A percentile compares a stretch with the other conserved stretches of the same genome.
phyloP scores from a whole-genome alignment of 2,329 filamentous ascomycete species.

The Monilinia polystroma region DNA sequence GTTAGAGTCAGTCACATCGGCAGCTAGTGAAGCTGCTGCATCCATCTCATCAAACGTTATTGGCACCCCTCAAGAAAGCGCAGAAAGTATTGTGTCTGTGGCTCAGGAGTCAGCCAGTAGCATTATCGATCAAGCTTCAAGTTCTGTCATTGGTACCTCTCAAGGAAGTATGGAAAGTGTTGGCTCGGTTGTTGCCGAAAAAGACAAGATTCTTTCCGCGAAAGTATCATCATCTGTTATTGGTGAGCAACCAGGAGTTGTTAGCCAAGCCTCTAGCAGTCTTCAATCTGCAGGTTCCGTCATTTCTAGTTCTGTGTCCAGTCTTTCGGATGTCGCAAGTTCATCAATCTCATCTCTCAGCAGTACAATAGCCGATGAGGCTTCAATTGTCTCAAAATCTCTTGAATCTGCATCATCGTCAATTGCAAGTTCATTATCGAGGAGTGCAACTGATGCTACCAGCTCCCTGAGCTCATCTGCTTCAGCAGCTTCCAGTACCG shows the following conservation, averaged over 20 bases:
- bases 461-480: conserved; percentile 34
- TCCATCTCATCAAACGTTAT: conserved; percentile 33
- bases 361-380: conserved; percentile 26
- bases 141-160: conserved; percentile 33
- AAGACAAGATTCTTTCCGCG: conserved; percentile 32
- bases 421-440: conserved; percentile 40
- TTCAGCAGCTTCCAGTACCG: conserved; percentile 34
- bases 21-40: conserved; percentile 29
- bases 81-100: conserved; percentile 41
- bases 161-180: conserved; percentile 37
- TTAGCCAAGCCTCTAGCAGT: conserved; percentile 37
- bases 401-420: conserved; percentile 38
- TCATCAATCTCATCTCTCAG: conserved; percentile 32
- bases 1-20: conserved; percentile 35
- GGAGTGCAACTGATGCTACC: conserved; percentile 36
- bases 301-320: conserved; percentile 33
- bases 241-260: conserved; percentile 31
- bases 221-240: conserved; percentile 34
- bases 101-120: conserved; percentile 36
- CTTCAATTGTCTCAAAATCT: conserved; percentile 32
- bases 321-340: conserved; percentile 31
- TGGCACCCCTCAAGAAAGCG: conserved; percentile 36
- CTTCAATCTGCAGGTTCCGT: conserved; percentile 35
- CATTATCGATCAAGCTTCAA: conserved; percentile 36
- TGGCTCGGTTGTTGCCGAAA: conserved; percentile 30